Percentiles rank a stretch among this genome's conserved stretches.
phyloP scores from a whole-genome alignment of 2,329 filamentous ascomycete species.

The Ophiocordyceps camponoti-leonardi region DNA sequence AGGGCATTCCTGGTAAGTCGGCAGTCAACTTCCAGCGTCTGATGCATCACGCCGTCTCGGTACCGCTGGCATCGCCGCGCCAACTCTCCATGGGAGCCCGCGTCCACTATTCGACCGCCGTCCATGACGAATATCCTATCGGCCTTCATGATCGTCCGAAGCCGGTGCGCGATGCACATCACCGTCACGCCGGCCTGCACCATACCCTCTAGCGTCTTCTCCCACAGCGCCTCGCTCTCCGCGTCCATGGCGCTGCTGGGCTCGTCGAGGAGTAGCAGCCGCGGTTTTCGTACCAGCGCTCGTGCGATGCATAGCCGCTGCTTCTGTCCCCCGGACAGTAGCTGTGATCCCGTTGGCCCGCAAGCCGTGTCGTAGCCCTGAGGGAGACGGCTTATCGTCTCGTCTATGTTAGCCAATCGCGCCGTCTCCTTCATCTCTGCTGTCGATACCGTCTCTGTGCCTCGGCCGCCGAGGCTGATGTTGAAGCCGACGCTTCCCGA shows the following conservation, averaged over 20 bases:
- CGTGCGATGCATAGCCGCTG: constrained; percentile 67
- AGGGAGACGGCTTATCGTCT: constrained; percentile 44
- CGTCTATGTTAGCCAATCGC: constrained; percentile 51
- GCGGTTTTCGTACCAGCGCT: constrained; percentile 53
- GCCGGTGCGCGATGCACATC: constrained; percentile 38
- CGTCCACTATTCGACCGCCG: constrained; percentile 31
- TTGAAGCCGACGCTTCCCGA: constrained; percentile 39
- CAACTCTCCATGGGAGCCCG: constrained; percentile 35
- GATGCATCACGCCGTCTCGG: constrained; percentile 31
- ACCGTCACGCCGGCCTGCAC: constrained; percentile 25
- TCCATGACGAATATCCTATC: constrained; percentile 42
- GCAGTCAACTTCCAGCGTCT: constrained; percentile 8
- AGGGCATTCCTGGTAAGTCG: not conserved
- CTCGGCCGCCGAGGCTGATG: constrained; percentile 34
- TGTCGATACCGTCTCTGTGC: constrained; percentile 34
- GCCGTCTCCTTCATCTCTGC: constrained; percentile 51
- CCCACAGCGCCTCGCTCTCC: constrained; percentile 50
- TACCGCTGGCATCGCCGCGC: constrained; percentile 34
- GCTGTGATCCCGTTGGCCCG: constrained; percentile 53
- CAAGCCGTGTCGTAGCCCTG: constrained; percentile 49
- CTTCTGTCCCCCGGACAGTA: constrained; percentile 65
- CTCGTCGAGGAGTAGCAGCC: constrained; percentile 65
- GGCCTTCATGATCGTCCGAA: constrained; percentile 38
- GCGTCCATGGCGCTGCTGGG: constrained; percentile 64
- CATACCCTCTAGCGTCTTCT: constrained; percentile 28